Conservation (phyloP, 23 red algal species). For the Rhodosorus marinus region DNA sequence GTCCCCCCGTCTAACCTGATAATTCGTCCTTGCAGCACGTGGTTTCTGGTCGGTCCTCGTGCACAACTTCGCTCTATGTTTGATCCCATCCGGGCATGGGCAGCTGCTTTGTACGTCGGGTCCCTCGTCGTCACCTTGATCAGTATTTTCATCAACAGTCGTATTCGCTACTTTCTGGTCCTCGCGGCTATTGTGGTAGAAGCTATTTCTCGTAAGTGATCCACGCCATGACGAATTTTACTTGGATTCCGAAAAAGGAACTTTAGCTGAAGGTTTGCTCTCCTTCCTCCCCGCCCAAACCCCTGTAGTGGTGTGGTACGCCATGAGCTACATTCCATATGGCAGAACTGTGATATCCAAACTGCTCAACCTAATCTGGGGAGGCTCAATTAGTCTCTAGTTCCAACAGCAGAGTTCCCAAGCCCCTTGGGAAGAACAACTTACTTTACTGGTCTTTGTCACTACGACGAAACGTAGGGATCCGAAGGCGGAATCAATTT, state of each 20-base stretch:
- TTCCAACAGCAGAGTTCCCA: too few species aligned
- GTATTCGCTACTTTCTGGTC: constrained; percentile 55
- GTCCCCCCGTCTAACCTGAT: background rate
- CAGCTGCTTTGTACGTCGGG: constrained; percentile 28
- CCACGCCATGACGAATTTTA: background rate
- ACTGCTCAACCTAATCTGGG: constrained; percentile 7
- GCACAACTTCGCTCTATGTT: constrained; percentile 72
- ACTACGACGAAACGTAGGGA: too few species aligned
- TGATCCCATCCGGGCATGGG: constrained; percentile 45
- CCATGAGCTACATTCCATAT: constrained; percentile 52
- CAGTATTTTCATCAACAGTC: constrained; percentile 43
- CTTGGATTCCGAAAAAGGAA: background rate
- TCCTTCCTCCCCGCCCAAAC: background rate
- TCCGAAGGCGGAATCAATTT: too few species aligned
- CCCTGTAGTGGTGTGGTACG: constrained; percentile 35
- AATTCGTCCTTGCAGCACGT: constrained; percentile 9
- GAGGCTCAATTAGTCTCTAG: too few species aligned
- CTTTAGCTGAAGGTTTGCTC: background rate
- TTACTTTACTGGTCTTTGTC: too few species aligned
- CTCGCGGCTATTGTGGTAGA: constrained; percentile 47
- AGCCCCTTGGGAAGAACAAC: too few species aligned
- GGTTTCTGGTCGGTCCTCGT: constrained; percentile 52
- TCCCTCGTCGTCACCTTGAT: constrained; percentile 48
- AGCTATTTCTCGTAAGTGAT: constrained; percentile 32
- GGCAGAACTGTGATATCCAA: constrained; percentile 31